phyloP scores from a whole-genome alignment of 2,329 filamentous ascomycete species.

The Colletotrichum destructivum region DNA sequence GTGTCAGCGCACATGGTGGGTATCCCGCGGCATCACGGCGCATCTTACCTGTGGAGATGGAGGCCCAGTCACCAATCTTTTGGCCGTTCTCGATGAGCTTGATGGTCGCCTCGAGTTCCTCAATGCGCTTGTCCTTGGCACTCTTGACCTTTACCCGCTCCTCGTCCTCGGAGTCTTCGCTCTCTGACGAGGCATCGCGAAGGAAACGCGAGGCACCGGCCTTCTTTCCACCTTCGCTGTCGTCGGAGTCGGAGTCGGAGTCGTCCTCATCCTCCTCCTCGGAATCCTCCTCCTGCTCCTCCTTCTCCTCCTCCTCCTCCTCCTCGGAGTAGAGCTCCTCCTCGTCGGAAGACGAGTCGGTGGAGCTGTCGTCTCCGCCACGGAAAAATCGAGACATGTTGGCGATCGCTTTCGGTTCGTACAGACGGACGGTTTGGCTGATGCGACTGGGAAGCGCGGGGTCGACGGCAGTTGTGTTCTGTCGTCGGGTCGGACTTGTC shows the following conservation, averaged over 20 bases:
- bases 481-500: constrained; percentile 42
- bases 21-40: not conserved
- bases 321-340: constrained; percentile 92
- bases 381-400: constrained; percentile 98
- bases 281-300: constrained; percentile 67
- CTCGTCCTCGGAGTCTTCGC: constrained; percentile 90
- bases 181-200: constrained; percentile 76
- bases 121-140: constrained; percentile 96
- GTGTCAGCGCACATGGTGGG: constrained; percentile 28
- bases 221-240: constrained; percentile 76
- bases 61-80: constrained; percentile 98
- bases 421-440: constrained; percentile 28
- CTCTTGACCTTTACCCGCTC: constrained; percentile 91
- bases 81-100: constrained; percentile 95
- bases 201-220: constrained; percentile 88
- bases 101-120: constrained; percentile 92
- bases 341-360: constrained; percentile 95
- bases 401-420: constrained; percentile 46
- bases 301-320: constrained; percentile 73
- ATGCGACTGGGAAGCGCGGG: constrained; percentile 40
- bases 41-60: constrained; percentile 85
- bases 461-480: constrained; percentile 36
- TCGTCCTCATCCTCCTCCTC: constrained; percentile 68
- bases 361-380: constrained; percentile 91
- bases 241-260: constrained; percentile 68